Percentiles rank a stretch among this genome's conserved stretches.
Conservation (phyloP, 345 rosid genomes). For the Brassica incana region DNA sequence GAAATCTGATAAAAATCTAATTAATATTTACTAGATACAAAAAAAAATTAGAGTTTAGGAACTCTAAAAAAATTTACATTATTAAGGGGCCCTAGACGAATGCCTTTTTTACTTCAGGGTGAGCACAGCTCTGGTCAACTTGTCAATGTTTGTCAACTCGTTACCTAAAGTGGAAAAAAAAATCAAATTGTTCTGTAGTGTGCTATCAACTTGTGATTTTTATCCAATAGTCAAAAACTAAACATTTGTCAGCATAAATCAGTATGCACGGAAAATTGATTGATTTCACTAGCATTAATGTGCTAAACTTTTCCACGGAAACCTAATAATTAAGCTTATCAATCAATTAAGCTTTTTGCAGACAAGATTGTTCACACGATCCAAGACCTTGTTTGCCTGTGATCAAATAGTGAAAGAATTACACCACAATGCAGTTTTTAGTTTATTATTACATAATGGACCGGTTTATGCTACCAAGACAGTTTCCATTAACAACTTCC, state of each 20-base stretch:
- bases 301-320: neutral
- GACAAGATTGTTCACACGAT: slow-evolving; percentile 19
- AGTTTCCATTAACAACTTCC: too few species aligned
- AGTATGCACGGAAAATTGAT: neutral
- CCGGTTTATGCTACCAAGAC: too few species aligned
- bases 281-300: neutral
- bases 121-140: too few species aligned
- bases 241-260: neutral
- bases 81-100: too few species aligned
- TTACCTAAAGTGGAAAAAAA: slow-evolving; percentile 33
- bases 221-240: neutral
- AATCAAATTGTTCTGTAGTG: neutral
- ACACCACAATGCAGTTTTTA: too few species aligned
- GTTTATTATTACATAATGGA: too few species aligned
- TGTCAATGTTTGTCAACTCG: slow-evolving; percentile 27
- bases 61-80: too few species aligned
- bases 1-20: too few species aligned
- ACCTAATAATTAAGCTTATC: slow-evolving; percentile 20
- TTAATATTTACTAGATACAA: too few species aligned
- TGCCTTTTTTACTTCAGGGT: too few species aligned
- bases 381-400: slow-evolving; percentile 20
- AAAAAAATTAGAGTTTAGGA: too few species aligned
- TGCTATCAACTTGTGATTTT: slow-evolving; percentile 15
- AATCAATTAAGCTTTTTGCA: slow-evolving; percentile 23
- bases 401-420: neutral